phyloP scores from a whole-genome alignment of 148 eudicot species.

The Cornus kousa region DNA sequence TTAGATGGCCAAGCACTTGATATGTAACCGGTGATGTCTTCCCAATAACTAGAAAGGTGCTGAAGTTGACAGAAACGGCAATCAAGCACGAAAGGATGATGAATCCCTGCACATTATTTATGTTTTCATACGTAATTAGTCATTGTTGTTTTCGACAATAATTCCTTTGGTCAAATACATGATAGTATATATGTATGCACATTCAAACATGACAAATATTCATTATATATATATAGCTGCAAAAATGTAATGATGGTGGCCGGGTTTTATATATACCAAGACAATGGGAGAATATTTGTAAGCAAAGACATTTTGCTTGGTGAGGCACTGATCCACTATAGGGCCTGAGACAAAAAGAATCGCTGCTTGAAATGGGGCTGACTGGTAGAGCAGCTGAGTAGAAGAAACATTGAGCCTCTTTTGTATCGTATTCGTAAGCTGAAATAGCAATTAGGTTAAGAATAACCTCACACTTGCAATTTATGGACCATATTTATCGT shows the following conservation, averaged over 20 bases:
- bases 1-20: constrained; percentile 87
- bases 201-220: background rate
- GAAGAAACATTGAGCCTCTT: constrained; percentile 87
- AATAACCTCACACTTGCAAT: background rate
- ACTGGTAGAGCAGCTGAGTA: constrained; percentile 79
- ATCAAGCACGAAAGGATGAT: constrained; percentile 81
- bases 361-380: constrained; percentile 88
- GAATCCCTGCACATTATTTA: constrained; percentile 48
- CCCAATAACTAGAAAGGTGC: constrained; percentile 91
- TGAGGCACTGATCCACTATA: constrained; percentile 63
- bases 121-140: too few species aligned
- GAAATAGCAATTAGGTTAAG: constrained; percentile 19
- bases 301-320: constrained; percentile 73
- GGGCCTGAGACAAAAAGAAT: constrained; percentile 78
- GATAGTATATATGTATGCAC: background rate
- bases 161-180: background rate
- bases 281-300: constrained; percentile 66
- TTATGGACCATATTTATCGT: too few species aligned
- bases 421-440: constrained; percentile 91
- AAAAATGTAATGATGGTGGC: background rate
- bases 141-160: background rate
- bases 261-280: constrained; percentile 44
- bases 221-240: too few species aligned
- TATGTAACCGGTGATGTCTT: constrained; percentile 97
- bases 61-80: constrained; percentile 87